phyloP scores from a whole-genome alignment of 306 rosid species.

The Phaseolus lunatus region DNA sequence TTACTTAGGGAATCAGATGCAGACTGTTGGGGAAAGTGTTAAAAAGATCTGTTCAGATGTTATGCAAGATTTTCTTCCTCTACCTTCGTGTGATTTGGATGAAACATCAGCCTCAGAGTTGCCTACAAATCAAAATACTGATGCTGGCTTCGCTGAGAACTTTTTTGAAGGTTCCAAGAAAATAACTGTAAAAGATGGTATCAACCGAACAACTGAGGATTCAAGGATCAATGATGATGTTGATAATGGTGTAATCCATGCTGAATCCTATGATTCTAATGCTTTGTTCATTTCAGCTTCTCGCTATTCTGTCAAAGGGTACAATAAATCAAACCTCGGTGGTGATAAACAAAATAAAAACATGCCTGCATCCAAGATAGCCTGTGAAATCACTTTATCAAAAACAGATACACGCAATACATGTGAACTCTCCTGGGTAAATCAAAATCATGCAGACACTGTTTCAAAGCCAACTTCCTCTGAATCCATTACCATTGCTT shows the following conservation, averaged over 20 bases:
- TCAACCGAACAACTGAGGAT: constrained; percentile 41
- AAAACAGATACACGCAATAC: constrained; percentile 38
- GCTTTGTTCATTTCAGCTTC: constrained; percentile 39
- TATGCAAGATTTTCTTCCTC: constrained; percentile 71
- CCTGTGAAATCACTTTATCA: constrained; percentile 15
- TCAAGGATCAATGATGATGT: constrained; percentile 42
- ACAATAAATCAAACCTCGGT: constrained; percentile 33
- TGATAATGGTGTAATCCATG: constrained; percentile 41
- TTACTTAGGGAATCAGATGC: constrained; percentile 83
- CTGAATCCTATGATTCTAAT: constrained; percentile 34
- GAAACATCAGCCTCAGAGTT: constrained; percentile 46
- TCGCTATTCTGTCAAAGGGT: constrained; percentile 42
- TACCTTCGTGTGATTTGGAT: constrained; percentile 52
- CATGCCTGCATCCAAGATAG: constrained; percentile 26
- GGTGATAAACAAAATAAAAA: constrained; percentile 31
- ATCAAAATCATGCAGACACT: constrained; percentile 43
- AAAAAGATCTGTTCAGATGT: constrained; percentile 75
- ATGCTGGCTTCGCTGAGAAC: constrained; percentile 45
- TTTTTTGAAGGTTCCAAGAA: constrained; percentile 45
- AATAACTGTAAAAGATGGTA: constrained; percentile 38
- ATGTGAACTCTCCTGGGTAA: constrained; percentile 45
- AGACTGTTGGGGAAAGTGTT: constrained; percentile 77
- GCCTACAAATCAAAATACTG: constrained; percentile 46
- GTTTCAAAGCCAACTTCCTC: constrained; percentile 37
- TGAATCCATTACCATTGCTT: constrained; percentile 47